Percentiles rank a stretch among this genome's conserved stretches.
These are phyloP conservation scores for Coemansia sp. DNA, from an alignment of 192 early-diverging fungal species.

Conservation along the genomic window DNA sequence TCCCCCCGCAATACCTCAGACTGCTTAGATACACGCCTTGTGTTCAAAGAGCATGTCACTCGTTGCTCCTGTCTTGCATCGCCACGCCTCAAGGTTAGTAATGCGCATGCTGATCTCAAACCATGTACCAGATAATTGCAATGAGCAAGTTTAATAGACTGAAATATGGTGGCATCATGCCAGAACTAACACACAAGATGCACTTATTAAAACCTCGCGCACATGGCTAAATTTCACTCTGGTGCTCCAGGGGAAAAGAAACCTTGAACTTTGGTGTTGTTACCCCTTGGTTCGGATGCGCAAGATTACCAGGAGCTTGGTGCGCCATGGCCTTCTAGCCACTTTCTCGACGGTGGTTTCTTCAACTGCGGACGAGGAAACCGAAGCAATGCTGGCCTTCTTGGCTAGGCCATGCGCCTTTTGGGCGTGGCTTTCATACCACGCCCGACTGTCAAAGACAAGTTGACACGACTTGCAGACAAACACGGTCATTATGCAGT, in stretches of 20 bases:
- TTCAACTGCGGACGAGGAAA: conserved; percentile 3
- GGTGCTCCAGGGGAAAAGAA: too few relatives aligned
- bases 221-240: background rate
- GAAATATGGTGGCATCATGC: background rate
- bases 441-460: conserved; percentile 29
- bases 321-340: background rate
- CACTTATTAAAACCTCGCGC: background rate
- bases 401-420: conserved; percentile 9
- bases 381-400: conserved; percentile 11
- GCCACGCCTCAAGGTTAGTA: background rate
- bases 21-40: background rate
- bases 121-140: background rate
- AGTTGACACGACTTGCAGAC: conserved; percentile 25
- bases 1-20: background rate
- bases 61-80: background rate
- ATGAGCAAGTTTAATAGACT: background rate
- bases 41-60: background rate
- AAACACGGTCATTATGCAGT: conserved; percentile 18
- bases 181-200: background rate
- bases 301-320: background rate
- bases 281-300: conserved; percentile 1
- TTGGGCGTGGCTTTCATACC: conserved; percentile 33
- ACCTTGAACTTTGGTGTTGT: background rate
- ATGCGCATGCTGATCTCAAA: background rate
- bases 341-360: background rate